Conservation (phyloP, 2,329 filamentous ascomycete genomes). For the Verticillium albo-atrum region DNA sequence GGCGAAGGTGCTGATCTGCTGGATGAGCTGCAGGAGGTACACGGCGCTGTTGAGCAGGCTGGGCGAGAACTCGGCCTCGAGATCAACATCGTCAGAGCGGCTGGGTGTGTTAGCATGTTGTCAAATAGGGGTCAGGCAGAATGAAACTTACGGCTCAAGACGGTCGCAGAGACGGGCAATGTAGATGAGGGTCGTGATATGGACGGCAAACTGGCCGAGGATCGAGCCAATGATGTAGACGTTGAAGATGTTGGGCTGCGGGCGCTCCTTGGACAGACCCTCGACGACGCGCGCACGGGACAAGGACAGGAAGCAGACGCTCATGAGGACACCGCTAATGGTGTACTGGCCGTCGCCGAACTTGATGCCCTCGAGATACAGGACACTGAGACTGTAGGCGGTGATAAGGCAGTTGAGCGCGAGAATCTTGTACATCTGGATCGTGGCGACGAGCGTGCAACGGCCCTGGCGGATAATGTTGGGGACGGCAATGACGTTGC, state of each 20-base stretch:
- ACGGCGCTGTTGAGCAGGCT: slow-evolving; percentile 95
- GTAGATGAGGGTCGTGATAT: slow-evolving; percentile 92
- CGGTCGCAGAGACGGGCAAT: slow-evolving; percentile 83
- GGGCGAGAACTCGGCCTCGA: slow-evolving; percentile 91
- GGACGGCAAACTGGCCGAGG: slow-evolving; percentile 92
- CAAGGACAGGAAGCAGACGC: slow-evolving; percentile 97
- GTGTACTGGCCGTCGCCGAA: slow-evolving; percentile 98
- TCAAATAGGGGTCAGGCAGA: background rate
- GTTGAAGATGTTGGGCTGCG: slow-evolving; percentile 99
- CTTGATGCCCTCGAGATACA: slow-evolving; percentile 98
- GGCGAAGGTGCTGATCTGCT: slow-evolving; percentile 97
- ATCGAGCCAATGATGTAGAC: slow-evolving; percentile 98
- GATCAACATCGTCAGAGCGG: slow-evolving; percentile 63
- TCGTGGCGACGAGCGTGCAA: slow-evolving; percentile 95
- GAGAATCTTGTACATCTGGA: slow-evolving; percentile 99
- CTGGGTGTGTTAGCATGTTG: slow-evolving; percentile 29
- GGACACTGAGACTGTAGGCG: slow-evolving; percentile 91
- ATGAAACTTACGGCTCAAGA: slow-evolving; percentile 71
- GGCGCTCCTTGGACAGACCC: slow-evolving; percentile 90
- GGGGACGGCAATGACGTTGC: slow-evolving; percentile 93
- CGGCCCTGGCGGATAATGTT: slow-evolving; percentile 98
- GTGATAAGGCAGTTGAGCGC: slow-evolving; percentile 97
- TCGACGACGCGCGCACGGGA: slow-evolving; percentile 97
- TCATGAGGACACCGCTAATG: slow-evolving; percentile 99
- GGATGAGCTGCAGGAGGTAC: slow-evolving; percentile 94